phyloP scores from a whole-genome alignment of 2,329 filamentous ascomycete species.

The Cladosporium sp. region DNA sequence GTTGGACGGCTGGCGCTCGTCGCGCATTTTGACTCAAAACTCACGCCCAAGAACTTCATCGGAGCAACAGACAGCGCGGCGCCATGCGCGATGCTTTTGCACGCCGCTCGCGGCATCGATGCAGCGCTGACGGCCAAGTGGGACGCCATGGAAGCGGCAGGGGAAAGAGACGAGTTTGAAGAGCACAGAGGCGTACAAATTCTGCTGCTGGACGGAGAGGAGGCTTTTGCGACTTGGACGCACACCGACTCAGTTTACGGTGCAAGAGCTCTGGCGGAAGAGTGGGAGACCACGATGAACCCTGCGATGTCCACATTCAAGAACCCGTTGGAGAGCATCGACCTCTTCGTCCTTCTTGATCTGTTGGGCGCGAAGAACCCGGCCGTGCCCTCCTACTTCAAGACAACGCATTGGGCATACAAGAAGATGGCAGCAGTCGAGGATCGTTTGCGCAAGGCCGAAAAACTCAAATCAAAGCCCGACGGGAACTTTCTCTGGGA shows the following conservation, averaged over 20 bases:
- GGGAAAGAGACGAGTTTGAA: constrained; percentile 29
- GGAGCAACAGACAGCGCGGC: constrained; percentile 91
- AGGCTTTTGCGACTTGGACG: constrained; percentile 79
- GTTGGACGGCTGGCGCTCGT: constrained; percentile 77
- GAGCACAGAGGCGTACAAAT: constrained; percentile 82
- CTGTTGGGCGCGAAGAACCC: constrained; percentile 68
- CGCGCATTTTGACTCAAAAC: constrained; percentile 88
- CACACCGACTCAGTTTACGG: constrained; percentile 82
- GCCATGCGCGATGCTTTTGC: constrained; percentile 89
- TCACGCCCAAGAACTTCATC: constrained; percentile 75
- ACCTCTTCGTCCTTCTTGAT: constrained; percentile 86
- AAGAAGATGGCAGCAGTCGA: constrained; percentile 68
- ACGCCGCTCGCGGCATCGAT: constrained; percentile 75
- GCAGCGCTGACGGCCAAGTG: constrained; percentile 74
- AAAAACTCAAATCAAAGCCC: constrained; percentile 58
- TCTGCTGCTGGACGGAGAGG: constrained; percentile 85
- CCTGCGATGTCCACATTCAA: constrained; percentile 67
- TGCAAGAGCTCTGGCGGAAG: constrained; percentile 66
- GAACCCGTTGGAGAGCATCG: constrained; percentile 70
- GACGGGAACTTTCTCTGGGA: constrained; percentile 63
- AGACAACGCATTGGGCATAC: constrained; percentile 91
- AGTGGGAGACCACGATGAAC: constrained; percentile 69
- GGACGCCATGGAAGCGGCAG: constrained; percentile 58
- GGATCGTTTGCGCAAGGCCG: constrained; percentile 61
- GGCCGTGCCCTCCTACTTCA: constrained; percentile 75